Evolutionary conservation across 257 asterid genomes (phyloP).

Genomic region (Nicotiana attenuata): DNA sequence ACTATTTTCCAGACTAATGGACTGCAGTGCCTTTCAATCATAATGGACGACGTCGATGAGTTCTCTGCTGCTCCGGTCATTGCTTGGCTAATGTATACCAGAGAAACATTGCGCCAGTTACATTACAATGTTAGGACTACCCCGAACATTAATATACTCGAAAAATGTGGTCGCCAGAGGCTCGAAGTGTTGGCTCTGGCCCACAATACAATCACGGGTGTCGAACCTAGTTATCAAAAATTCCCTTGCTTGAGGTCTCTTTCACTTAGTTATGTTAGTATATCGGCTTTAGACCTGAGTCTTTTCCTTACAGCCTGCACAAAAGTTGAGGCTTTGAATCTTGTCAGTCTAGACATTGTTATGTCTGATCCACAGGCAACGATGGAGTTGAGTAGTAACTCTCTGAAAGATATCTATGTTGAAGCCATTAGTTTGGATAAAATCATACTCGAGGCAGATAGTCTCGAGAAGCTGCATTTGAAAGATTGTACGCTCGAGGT

Average conservation of each 20-base stretch:
- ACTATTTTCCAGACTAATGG: slow-evolving; percentile 74
- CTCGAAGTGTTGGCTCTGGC: slow-evolving; percentile 75
- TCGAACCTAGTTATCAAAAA: slow-evolving; percentile 77
- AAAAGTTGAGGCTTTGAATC: slow-evolving; percentile 47
- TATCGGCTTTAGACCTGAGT: slow-evolving; percentile 75
- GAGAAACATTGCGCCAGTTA: slow-evolving; percentile 69
- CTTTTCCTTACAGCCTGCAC: slow-evolving; percentile 77
- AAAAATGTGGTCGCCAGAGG: slow-evolving; percentile 81
- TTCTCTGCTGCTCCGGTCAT: slow-evolving; percentile 77
- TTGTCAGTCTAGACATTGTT: slow-evolving; percentile 66
- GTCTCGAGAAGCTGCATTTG: slow-evolving; percentile 72
- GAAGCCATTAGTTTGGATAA: slow-evolving; percentile 90
- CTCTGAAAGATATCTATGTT: slow-evolving; percentile 70
- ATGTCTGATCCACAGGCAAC: slow-evolving; percentile 82
- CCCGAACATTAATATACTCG: slow-evolving; percentile 76
- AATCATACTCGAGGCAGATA: slow-evolving; percentile 75
- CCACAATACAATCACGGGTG: slow-evolving; percentile 72
- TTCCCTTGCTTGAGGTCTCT: slow-evolving; percentile 64
- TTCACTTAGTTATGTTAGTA: slow-evolving; percentile 65
- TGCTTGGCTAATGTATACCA: slow-evolving; percentile 90
- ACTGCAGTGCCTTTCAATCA: slow-evolving; percentile 57
- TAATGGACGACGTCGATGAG: slow-evolving; percentile 83
- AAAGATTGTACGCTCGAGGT: slow-evolving; percentile 84
- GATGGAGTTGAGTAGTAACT: slow-evolving; percentile 67
- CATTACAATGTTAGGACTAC: slow-evolving; percentile 71